Base-by-base conservation (phyloP, 1,284 basidiomycete genomes). In the Austroboletus novae-zelandiae region DNA sequence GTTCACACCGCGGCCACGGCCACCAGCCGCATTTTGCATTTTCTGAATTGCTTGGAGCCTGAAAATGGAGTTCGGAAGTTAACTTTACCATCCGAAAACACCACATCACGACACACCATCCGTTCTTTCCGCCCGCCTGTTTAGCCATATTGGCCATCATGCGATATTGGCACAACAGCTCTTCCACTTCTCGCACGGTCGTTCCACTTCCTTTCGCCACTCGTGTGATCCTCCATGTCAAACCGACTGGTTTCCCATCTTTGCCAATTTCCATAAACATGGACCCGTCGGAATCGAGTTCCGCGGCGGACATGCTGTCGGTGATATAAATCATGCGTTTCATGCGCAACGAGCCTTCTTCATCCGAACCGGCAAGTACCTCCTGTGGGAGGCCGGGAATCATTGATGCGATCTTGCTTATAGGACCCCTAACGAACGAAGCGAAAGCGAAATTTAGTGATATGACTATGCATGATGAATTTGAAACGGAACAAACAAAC, bases 301-400 rank as follows among this genome's bases (percentile, higher is more conserved):
- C 97, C 49, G 76, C 75, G 15, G 86, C 81, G 37, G 94, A 92
- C 96, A 99, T 99, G 62, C 91, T 94, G 71, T 99, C 96, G 20
- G 94, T 98, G 66, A 99, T 98, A 75, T 91, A 99, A 58, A 98
- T 91, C 91, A 99, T 95, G 55, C 94, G 86, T 74, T 98, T 98
- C 84, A 99, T 89, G 53, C 92, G 87, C 58, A 83, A 71, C 1
- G 90, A 86, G 34, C 92, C 93, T 64, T 98, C 96, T 66, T 97
- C 94, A 65, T 94, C 92, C 29, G 88, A 88, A 36, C 91, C 94
- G 64, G 89, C 85, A 50, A 98, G 79, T 66, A 99, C 77, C 37
- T 93, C 91, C 57, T 91, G 88, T 15, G 93, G 89, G 61, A 99
- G 82, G 30, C 96, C 96, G 4, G 96, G 96, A 54, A 99, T 99